These are phyloP conservation scores for Penicillium crustosum DNA, from an alignment of 2,329 filamentous ascomycete species.

Conservation along the genomic window DNA sequence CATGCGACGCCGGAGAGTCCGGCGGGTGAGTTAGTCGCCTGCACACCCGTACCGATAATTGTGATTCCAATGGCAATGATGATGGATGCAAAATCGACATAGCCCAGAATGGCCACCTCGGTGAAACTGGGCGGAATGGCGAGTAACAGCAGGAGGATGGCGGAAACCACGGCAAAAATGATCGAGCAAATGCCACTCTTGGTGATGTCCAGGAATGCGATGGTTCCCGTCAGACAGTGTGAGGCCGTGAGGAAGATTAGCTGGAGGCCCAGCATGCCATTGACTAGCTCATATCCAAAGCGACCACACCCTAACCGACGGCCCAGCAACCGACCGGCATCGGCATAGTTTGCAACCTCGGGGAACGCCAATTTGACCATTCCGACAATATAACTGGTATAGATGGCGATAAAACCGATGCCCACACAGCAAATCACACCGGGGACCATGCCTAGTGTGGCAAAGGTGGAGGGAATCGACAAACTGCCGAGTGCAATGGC, in stretches of 20 bases:
- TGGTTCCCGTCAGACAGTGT: slow-evolving; percentile 48
- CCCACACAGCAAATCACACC: slow-evolving; percentile 46
- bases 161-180: slow-evolving; percentile 45
- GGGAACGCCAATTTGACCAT: slow-evolving; percentile 39
- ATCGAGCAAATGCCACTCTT: slow-evolving; percentile 39
- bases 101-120: slow-evolving; percentile 38
- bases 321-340: slow-evolving; percentile 45
- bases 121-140: slow-evolving; percentile 36
- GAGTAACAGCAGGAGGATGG: slow-evolving; percentile 32
- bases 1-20: slow-evolving; percentile 29
- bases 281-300: slow-evolving; percentile 43
- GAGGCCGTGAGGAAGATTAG: slow-evolving; percentile 46
- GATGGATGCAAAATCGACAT: slow-evolving; percentile 36
- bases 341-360: slow-evolving; percentile 44
- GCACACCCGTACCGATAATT: slow-evolving; percentile 34
- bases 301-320: slow-evolving; percentile 42
- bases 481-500: slow-evolving; percentile 50
- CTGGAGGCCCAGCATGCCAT: slow-evolving; percentile 44
- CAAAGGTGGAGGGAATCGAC: slow-evolving; percentile 46
- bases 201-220: slow-evolving; percentile 46
- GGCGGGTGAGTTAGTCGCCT: slow-evolving; percentile 21
- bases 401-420: slow-evolving; percentile 39
- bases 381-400: slow-evolving; percentile 44
- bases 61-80: slow-evolving; percentile 34
- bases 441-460: slow-evolving; percentile 46